Evolutionary conservation across 2,329 filamentous ascomycete species (phyloP).

Genomic region (Aspergillus melleus): DNA sequence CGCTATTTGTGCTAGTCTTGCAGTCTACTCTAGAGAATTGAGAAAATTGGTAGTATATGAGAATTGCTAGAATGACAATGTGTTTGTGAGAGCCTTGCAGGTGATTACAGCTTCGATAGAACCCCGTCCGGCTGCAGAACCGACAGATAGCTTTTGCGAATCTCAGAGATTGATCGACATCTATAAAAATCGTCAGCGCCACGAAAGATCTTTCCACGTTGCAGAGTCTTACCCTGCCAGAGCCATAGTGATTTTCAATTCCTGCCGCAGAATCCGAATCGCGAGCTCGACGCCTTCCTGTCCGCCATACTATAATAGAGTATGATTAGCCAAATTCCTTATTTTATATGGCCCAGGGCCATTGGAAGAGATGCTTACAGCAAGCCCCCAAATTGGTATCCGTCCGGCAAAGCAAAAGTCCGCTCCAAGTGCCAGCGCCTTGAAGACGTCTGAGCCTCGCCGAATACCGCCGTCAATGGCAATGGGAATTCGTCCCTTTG

Average conservation of each 20-base stretch:
- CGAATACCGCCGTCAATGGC: conserved; percentile 38
- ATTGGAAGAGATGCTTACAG: conserved; percentile 21
- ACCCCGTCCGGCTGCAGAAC: conserved; percentile 28
- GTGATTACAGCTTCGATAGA: conserved; percentile 27
- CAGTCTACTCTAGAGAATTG: no score
- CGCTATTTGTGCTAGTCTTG: no score
- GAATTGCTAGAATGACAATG: no score
- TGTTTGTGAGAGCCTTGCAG: no score
- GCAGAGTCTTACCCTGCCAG: conserved; percentile 26
- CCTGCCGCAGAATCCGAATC: conserved; percentile 32
- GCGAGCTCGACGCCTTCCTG: conserved; percentile 37
- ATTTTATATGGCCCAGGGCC: conserved; percentile 1
- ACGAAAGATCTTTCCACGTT: no score
- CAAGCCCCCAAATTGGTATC: conserved; percentile 36
- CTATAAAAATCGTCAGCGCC: neutral
- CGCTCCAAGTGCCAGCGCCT: conserved; percentile 37
- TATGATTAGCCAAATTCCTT: neutral
- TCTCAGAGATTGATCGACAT: conserved; percentile 18
- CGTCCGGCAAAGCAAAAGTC: conserved; percentile 33
- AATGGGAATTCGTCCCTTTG: conserved; percentile 32
- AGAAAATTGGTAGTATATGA: no score
- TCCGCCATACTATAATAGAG: conserved; percentile 27
- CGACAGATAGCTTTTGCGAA: conserved; percentile 29
- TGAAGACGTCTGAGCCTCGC: conserved; percentile 39
- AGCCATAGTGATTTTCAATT: conserved; percentile 34